A percentile compares a stretch with the other conserved stretches of the same genome.
These are phyloP conservation scores for Panaeolus papilionaceus DNA, from an alignment of 768 basidiomycete species.

Conservation along the genomic window DNA sequence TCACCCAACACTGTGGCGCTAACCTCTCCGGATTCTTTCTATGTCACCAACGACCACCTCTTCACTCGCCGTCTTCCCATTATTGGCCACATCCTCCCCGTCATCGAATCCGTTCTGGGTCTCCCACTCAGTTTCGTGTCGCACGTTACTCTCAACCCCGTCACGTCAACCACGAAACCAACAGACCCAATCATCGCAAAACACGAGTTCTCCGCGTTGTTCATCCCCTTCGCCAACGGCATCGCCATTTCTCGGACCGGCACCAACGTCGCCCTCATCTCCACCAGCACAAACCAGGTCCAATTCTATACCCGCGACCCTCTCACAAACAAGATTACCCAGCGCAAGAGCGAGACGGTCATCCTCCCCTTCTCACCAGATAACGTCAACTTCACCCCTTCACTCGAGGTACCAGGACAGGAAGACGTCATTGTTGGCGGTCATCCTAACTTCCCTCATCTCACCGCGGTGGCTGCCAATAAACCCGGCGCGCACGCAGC, in stretches of 20 bases:
- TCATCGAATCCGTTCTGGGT: slow-evolving; percentile 59
- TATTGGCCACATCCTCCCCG: slow-evolving; percentile 56
- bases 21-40: slow-evolving; percentile 71
- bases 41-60: slow-evolving; percentile 75
- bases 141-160: slow-evolving; percentile 53
- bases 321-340: slow-evolving; percentile 48
- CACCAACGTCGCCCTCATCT: slow-evolving; percentile 60
- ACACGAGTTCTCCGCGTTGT: slow-evolving; percentile 48
- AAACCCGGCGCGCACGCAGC: slow-evolving; percentile 47
- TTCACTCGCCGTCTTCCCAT: slow-evolving; percentile 66
- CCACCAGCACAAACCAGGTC: slow-evolving; percentile 54
- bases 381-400: slow-evolving; percentile 60
- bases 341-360: slow-evolving; percentile 39
- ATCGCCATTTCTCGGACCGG: slow-evolving; percentile 61
- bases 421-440: slow-evolving; percentile 62
- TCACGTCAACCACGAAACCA: slow-evolving; percentile 25
- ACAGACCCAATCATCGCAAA: slow-evolving; percentile 30
- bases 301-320: slow-evolving; percentile 58
- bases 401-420: slow-evolving; percentile 35
- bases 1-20: slow-evolving; percentile 73
- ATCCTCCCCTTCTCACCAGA: slow-evolving; percentile 66
- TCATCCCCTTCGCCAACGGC: slow-evolving; percentile 74
- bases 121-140: slow-evolving; percentile 67
- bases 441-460: slow-evolving; percentile 66
- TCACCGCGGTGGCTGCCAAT: slow-evolving; percentile 51